phyloP scores from a whole-genome alignment of 768 basidiomycete genomes.

The Pleurotus eryngii region DNA sequence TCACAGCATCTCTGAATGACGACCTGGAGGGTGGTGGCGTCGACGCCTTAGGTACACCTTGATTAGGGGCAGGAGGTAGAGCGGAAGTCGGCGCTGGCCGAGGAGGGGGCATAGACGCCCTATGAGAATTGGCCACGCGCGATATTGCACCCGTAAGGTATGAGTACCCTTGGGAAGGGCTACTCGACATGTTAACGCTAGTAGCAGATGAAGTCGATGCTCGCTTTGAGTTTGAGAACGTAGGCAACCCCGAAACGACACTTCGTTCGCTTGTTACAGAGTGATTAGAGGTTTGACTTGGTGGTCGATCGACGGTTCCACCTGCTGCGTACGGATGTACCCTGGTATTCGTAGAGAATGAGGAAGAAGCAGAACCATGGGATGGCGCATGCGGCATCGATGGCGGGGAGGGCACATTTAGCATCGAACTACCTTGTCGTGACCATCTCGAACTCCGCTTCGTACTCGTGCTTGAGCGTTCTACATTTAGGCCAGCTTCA shows the following conservation, averaged over 20 bases:
- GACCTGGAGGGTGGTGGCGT: conserved; percentile 24
- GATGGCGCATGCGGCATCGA: conserved; percentile 30
- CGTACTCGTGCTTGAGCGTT: conserved; percentile 35
- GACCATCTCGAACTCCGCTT: conserved; percentile 48
- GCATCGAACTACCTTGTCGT: conserved; percentile 47
- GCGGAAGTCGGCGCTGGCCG: conserved; percentile 64
- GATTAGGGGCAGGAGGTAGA: conserved; percentile 11
- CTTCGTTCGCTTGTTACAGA: conserved; percentile 40
- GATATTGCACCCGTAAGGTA: conserved; percentile 12
- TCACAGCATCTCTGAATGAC: conserved; percentile 55
- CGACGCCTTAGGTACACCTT: conserved; percentile 7
- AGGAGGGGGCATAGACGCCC: conserved; percentile 67
- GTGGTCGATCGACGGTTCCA: conserved; percentile 23
- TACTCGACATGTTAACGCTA: conserved; percentile 40
- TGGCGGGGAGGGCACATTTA: conserved; percentile 54
- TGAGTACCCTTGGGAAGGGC: conserved; percentile 29
- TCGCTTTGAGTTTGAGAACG: conserved; percentile 55
- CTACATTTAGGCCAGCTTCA: conserved; percentile 23
- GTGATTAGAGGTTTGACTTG: conserved; percentile 32
- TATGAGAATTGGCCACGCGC: conserved; percentile 33
- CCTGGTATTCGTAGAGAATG: conserved; percentile 19
- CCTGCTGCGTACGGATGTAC: conserved; percentile 26
- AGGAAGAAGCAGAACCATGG: conserved; percentile 2
- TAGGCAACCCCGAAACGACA: conserved; percentile 41
- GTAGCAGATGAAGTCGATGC: conserved; percentile 46